Evolutionary conservation across 2,329 filamentous ascomycete genomes (phyloP), one percentile per base, ranked within the genome.

Genomic region (Podosphaera xanthii): DNA sequence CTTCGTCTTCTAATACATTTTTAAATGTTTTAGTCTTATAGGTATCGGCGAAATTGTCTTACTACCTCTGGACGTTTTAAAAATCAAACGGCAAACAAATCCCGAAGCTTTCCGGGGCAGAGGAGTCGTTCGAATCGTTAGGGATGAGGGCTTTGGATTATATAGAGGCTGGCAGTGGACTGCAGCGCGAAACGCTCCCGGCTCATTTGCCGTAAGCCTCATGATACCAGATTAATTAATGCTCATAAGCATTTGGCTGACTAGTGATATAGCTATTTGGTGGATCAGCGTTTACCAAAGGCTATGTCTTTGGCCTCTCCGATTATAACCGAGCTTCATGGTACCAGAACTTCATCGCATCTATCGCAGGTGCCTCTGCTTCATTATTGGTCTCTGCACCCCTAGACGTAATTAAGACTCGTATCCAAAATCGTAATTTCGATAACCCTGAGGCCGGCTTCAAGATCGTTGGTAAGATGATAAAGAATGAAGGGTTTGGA

Each of bases 1-100:
- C 22, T 12, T 1, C 44, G n/a, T 48, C 49, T 2, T 44, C 12
- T 33, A 31, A 42, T 12, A 8, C 44, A 22, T 14, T 35, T 44
- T 53, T n/a, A 54, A 35, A 38, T 46, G 3, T 35, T 61, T 53
- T 63, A 91, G 87, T 74, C 70, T 98, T 68, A 94, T 98, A 69
- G 92, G 92, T 67, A 95, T 98, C 67, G 92, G 92, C 69, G 92
- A 98, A 76, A 94, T 98, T 64, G 81, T 98, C 61, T 81, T 98
- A 36, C 80, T 98, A 48, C 92, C 92, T 49, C 81, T 98, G 62
- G 92, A 98, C 67, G 91, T 98, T 46, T 80, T 98, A 63, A 98
- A 98, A 81, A 98, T 98, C 76, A 98, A 98, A 81, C 84, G 92
- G 68, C 92, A 98, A 76, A 98, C 92, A 65, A 98, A 98, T 77